Conservation (phyloP, 805 yeast species). For the Ogataea thermomethanolica region DNA sequence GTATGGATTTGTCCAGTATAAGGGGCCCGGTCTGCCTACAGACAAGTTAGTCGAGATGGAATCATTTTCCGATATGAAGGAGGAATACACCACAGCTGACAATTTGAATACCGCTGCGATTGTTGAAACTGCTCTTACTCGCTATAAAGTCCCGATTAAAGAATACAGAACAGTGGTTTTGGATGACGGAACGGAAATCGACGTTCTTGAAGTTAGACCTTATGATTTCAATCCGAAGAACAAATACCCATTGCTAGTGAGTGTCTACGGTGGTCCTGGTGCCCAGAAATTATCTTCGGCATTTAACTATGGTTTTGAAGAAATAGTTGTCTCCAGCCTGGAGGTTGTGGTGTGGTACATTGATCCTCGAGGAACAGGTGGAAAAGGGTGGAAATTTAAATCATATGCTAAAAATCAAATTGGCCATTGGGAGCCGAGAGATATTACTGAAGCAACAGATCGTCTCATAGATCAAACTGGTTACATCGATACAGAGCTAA, state of each 20-base stretch:
- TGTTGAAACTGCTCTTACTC: constrained; percentile 19
- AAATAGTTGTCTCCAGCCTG: constrained; percentile 51
- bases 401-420: constrained; percentile 53
- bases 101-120: constrained; percentile 17
- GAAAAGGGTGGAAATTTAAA: constrained; percentile 64
- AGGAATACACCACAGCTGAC: constrained; percentile 11
- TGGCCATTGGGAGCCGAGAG: constrained; percentile 78
- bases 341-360: constrained; percentile 61
- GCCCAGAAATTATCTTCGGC: constrained; percentile 52
- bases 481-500: constrained; percentile 48
- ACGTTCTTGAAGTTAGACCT: constrained; percentile 63
- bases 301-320: constrained; percentile 53
- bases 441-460: constrained; percentile 50
- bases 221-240: constrained; percentile 41
- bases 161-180: constrained; percentile 32
- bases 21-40: constrained; percentile 49
- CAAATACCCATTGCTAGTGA: constrained; percentile 62
- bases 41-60: constrained; percentile 37
- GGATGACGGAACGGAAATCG: constrained; percentile 38
- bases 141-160: constrained; percentile 50
- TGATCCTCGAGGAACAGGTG: constrained; percentile 85
- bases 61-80: constrained; percentile 10
- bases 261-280: constrained; percentile 82
- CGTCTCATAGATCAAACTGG: constrained; percentile 44
- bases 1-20: constrained; percentile 43